Conservation (phyloP, 1,284 basidiomycete genomes). For the Fomitopsis pinicola region DNA sequence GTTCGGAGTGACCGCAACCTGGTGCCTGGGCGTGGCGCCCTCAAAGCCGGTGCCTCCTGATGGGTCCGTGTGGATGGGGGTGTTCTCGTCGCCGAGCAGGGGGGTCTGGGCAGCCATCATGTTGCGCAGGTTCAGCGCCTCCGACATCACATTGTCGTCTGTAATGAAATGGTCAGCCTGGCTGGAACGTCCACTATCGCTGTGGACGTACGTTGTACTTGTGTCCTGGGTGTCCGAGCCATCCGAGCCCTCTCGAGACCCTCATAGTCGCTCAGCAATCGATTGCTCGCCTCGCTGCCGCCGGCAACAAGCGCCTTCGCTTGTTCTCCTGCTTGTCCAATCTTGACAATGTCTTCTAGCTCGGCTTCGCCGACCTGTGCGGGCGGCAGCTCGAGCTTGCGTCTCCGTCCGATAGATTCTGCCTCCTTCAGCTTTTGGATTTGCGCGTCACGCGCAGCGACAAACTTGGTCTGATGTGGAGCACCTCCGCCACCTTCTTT, state of each 20-base stretch:
- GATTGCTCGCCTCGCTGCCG: conserved; percentile 81
- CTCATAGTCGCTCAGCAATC: conserved; percentile 90
- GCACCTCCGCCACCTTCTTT: conserved; percentile 58
- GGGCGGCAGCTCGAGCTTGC: conserved; percentile 82
- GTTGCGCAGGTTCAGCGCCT: conserved; percentile 92
- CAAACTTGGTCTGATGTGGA: conserved; percentile 84
- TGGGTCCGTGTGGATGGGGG: conserved; percentile 74
- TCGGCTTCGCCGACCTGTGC: conserved; percentile 97
- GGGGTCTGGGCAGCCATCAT: conserved; percentile 94
- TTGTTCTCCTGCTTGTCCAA: conserved; percentile 85
- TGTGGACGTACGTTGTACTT: conserved; percentile 77
- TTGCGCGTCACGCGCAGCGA: conserved; percentile 92
- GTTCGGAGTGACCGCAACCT: conserved; percentile 90
- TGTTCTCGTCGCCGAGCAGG: conserved; percentile 95
- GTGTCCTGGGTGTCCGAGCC: conserved; percentile 90
- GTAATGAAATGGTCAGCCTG: conserved; percentile 4
- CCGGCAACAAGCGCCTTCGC: conserved; percentile 81
- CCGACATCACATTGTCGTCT: conserved; percentile 93
- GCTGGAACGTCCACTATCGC: neutral
- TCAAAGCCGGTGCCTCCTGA: conserved; percentile 86
- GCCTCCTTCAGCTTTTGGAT: conserved; percentile 97
- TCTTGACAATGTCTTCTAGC: conserved; percentile 98
- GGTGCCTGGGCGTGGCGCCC: conserved; percentile 86
- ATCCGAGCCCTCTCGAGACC: conserved; percentile 83
- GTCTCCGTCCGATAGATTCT: conserved; percentile 87